Base-by-base conservation (phyloP, 805 yeast species). In the Sugiyamaella floridensis region DNA sequence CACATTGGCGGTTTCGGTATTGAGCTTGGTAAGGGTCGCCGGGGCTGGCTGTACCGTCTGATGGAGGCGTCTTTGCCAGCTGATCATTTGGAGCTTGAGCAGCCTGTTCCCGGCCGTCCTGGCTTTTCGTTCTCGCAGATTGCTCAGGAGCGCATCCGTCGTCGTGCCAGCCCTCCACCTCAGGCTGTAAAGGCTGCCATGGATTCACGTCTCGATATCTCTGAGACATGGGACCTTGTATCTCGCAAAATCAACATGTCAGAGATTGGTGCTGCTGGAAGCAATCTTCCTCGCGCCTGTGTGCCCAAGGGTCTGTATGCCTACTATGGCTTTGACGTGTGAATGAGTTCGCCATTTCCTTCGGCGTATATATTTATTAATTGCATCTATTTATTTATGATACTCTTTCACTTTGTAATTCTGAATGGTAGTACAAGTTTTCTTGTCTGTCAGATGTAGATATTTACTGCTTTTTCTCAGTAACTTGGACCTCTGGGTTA, bases 1-100 rank as follows among this genome's bases (percentile, higher is more conserved):
- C 66, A 62, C 47, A 50, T 64, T 55, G 55, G 68, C 16, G 67
- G 76, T 51, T 57, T 74, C 72, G 20, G 72, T 63, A 60, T 66
- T 15, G 66, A 66, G 45, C 54, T 55, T 12, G 74, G 74, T 32
- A 82, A 80, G 58, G 95, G 95, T 4, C 74, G 96, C 55, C 75
- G 97, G 55, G 83, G 87, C 11, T 89, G 96, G 96, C 66, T 89
- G 15, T 84, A 81, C 66, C 57, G 66, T 26, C 50, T 57, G 42
- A 44, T 26, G 2, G 50, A 50, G 14, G 49, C 40, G 34, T 19
- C 44, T 4, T 51, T 43, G 14, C 26, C 26, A n/a, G 41, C 7
- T 15, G 40, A 11, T 2, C 34, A 22, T n/a, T 11, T 29, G 26
- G 26, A 40, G 37, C 18, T 43, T 40, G 32, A 45, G 29, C 42